phyloP scores from a whole-genome alignment of 331 rosid genomes.

The Cydonia oblonga region DNA sequence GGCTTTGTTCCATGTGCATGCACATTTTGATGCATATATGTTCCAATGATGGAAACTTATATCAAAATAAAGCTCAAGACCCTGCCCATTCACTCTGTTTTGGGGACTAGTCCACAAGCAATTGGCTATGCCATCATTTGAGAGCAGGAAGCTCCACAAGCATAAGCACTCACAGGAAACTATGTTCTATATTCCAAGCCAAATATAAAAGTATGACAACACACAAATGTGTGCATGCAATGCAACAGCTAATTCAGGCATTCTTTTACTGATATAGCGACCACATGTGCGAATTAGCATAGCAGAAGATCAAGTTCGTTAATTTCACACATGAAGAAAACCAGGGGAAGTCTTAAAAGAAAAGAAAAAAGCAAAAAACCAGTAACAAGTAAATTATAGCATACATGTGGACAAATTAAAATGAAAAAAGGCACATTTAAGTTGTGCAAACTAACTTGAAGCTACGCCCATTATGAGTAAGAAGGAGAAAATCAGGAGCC shows the following conservation, averaged over 20 bases:
- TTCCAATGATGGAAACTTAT: not conserved
- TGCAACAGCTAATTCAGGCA: not conserved
- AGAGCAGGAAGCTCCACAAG: not conserved
- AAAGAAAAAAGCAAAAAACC: not conserved
- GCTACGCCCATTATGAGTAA: slow-evolving; percentile 85
- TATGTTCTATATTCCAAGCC: not conserved
- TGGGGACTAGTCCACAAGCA: not conserved
- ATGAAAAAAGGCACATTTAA: slow-evolving; percentile 5
- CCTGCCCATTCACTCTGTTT: not conserved
- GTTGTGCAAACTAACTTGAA: slow-evolving; percentile 62
- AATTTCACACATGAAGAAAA: not conserved
- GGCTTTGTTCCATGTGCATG: not conserved
- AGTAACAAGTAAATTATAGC: not conserved
- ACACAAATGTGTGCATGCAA: not conserved
- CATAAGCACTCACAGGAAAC: not conserved
- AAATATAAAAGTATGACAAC: not conserved
- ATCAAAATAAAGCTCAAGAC: not conserved
- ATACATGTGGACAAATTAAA: not conserved
- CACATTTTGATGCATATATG: not conserved
- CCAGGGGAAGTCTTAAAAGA: not conserved
- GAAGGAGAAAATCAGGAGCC: slow-evolving; percentile 77
- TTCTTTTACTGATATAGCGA: not conserved
- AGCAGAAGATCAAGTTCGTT: not conserved
- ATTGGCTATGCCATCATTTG: not conserved
- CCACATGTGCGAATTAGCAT: not conserved